Percentiles rank a stretch among this genome's conserved stretches.
Evolutionary conservation across 805 yeast genomes (phyloP).

Genomic region (Crinitomyces ghanaensis): DNA sequence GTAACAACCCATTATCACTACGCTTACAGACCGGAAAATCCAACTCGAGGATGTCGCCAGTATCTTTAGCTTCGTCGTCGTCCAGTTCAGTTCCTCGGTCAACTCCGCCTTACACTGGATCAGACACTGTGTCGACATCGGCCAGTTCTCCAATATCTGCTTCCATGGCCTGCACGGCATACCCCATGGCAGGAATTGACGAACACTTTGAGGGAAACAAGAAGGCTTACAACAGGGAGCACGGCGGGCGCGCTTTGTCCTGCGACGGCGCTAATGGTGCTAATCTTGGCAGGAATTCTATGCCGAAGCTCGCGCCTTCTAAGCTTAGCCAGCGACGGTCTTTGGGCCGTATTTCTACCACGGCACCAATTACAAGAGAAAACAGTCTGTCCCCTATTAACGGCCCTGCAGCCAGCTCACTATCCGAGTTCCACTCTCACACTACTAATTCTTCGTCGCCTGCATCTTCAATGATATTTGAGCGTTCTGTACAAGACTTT

Average conservation of each 20-base stretch:
- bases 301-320: neutral
- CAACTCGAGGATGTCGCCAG: too few relatives aligned
- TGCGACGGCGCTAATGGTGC: neutral
- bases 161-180: neutral
- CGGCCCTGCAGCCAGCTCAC: slow-evolving; percentile 4
- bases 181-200: neutral
- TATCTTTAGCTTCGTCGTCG: too few relatives aligned
- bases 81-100: too few relatives aligned
- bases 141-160: too few relatives aligned
- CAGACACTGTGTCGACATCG: too few relatives aligned
- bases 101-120: too few relatives aligned
- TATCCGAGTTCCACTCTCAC: too few relatives aligned
- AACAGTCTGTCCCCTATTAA: slow-evolving; percentile 9
- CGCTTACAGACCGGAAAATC: too few relatives aligned
- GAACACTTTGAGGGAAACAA: neutral
- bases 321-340: neutral
- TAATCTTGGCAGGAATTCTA: neutral
- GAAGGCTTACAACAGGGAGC: neutral
- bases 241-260: neutral
- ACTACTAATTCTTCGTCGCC: slow-evolving; percentile 17
- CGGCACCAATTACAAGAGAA: slow-evolving; percentile 3
- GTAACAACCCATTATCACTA: too few relatives aligned
- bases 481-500: slow-evolving; percentile 55
- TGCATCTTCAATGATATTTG: slow-evolving; percentile 45
- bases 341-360: neutral